Evolutionary conservation across 1,284 basidiomycete species (phyloP), one percentile per base, ranked within the genome.

Genomic region (Cutaneotrichosporon sp.): DNA sequence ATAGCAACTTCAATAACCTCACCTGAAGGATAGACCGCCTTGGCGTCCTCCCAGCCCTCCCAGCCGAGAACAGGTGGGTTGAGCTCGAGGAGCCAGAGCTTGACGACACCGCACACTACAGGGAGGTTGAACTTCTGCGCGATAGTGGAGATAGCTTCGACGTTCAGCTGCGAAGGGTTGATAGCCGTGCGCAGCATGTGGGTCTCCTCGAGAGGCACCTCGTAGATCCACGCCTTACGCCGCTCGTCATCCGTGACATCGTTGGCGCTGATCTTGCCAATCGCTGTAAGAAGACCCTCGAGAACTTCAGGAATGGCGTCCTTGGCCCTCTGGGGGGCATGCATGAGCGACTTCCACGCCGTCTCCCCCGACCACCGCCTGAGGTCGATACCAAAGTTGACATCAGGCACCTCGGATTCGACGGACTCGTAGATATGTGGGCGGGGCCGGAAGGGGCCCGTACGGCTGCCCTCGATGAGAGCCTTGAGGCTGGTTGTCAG

Each of bases 211-310:
- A 97, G 79, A 1, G 91, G 89, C 2, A 93, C 88, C 57, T 81
- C 79, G 61, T 96, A 94, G 57, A 97, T 88, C 93, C 92, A 97
- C 1, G 84, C 79, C 75, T 87, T 90, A 58, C 93, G 84, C 70
- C 84, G 87, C 72, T 94, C 93, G 20, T 91, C 87, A 54, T 79
- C 81, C 1, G 82, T 75, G 3, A 87, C 72, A 51, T 76, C 82
- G n/a, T n/a, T n/a, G 9, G 71, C 66, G 62, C 93, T 92, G 11
- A 84, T 82, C 34, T 82, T 80, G 3, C 78, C 77, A 45, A 94
- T 71, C 0, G 81, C 85, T 26, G 69, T 71, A 41, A 96, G 75
- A 42, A 96, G 71, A 1, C 83, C 83, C 3, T 79, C 79, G 51
- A 96, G 71, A 6, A 91, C 86, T 4, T 84, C 84, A 11, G 91